Percentiles rank a stretch among this genome's conserved stretches.
These are phyloP conservation scores for Golovinomyces cichoracearum DNA, from an alignment of 2,329 filamentous ascomycete species.

Conservation along the genomic window DNA sequence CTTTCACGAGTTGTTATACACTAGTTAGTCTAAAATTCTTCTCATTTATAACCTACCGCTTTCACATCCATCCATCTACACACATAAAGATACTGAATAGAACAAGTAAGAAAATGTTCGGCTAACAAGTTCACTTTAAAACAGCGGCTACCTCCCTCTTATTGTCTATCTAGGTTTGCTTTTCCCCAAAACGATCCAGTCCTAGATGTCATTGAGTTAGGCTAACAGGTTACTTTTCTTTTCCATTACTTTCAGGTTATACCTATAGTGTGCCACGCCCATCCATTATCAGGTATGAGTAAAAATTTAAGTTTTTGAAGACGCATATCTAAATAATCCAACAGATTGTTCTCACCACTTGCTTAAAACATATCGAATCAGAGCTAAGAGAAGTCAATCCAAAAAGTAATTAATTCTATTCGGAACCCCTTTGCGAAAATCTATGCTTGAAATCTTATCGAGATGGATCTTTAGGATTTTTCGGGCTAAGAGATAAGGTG, in stretches of 20 bases:
- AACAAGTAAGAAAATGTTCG: background rate
- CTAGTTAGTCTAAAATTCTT: conserved; percentile 41
- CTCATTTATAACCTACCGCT: background rate
- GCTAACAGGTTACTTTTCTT: background rate
- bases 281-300: conserved; percentile 39
- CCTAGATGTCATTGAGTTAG: background rate
- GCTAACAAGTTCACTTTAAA: background rate
- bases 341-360: conserved; percentile 37
- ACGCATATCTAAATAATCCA: conserved; percentile 8
- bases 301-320: background rate
- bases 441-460: too few species aligned
- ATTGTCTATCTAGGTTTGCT: conserved; percentile 78
- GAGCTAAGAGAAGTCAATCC: background rate
- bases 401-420: too few species aligned
- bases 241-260: conserved; percentile 38
- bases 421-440: too few species aligned
- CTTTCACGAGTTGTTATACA: conserved; percentile 80
- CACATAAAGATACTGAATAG: too few species aligned
- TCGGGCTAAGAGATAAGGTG: too few species aligned
- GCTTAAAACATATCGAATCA: conserved; percentile 20
- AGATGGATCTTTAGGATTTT: too few species aligned
- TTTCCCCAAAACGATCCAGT: conserved; percentile 1
- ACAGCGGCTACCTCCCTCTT: conserved; percentile 78
- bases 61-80: too few species aligned
- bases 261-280: conserved; percentile 82